Percentiles rank a stretch among this genome's conserved stretches.
These are phyloP conservation scores for Bromus sterilis DNA, from an alignment of 176 grass and related monocot genomes.

Conservation along the genomic window DNA sequence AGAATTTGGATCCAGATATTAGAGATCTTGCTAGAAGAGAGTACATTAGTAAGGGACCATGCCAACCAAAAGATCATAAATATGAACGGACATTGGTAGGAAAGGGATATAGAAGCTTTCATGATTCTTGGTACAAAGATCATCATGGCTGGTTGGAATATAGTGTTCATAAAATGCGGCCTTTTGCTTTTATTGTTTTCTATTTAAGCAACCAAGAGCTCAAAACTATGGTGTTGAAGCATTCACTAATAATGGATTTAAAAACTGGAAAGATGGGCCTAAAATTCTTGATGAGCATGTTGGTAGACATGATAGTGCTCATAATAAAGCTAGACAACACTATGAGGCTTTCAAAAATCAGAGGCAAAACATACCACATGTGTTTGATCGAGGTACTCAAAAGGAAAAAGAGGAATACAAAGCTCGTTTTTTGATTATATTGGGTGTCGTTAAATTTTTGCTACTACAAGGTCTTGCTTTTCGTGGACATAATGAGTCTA, in stretches of 20 bases:
- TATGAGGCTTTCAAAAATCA: neutral
- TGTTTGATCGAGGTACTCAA: no score
- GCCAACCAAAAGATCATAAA: no score
- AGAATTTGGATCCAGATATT: no score
- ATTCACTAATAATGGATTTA: neutral
- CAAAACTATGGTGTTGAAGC: neutral
- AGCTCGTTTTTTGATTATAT: neutral
- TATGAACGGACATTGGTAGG: no score
- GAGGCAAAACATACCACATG: neutral
- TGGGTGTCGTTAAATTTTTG: neutral
- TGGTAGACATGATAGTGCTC: neutral
- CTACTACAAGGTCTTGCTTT: neutral
- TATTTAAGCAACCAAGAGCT: neutral
- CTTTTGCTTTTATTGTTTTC: neutral
- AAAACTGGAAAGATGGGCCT: neutral
- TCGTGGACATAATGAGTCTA: neutral
- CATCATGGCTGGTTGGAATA: no score
- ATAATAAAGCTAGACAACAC: neutral
- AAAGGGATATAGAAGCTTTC: neutral
- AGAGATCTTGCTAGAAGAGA: no score
- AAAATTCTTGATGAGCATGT: no score
- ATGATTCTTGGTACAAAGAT: neutral
- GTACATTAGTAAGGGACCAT: no score
- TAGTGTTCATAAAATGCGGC: neutral
- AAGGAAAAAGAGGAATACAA: neutral